Percentiles rank a stretch among this genome's conserved stretches.
These are phyloP conservation scores for Funneliformis mosseae DNA, from an alignment of 192 early-diverging fungal species.

Conservation along the genomic window DNA sequence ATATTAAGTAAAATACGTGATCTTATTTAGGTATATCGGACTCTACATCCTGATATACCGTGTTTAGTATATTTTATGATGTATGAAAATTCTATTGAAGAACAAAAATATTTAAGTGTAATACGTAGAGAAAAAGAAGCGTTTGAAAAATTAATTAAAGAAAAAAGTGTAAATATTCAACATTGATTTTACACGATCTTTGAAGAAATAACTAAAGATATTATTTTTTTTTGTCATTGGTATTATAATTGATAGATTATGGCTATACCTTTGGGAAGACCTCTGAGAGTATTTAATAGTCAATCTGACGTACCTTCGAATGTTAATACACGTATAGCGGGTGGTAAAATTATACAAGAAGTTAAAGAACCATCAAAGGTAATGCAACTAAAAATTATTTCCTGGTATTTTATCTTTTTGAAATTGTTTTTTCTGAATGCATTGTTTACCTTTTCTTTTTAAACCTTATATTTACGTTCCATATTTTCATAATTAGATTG, in stretches of 20 bases:
- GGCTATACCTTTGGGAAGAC: conserved; percentile 72
- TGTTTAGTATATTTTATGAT: conserved; percentile 89
- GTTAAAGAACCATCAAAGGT: conserved; percentile 18
- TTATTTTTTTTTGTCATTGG: background rate
- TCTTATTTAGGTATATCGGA: conserved; percentile 56
- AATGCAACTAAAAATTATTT: background rate
- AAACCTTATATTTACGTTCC: conserved; percentile 6
- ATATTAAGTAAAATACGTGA: background rate
- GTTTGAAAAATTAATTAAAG: conserved; percentile 88
- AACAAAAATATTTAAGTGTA: conserved; percentile 83
- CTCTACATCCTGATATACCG: conserved; percentile 50
- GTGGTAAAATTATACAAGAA: conserved; percentile 48
- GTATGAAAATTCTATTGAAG: conserved; percentile 94
- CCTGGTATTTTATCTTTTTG: background rate
- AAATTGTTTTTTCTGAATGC: background rate
- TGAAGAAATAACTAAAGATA: too few species aligned
- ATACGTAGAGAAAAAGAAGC: conserved; percentile 90
- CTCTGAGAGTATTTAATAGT: background rate
- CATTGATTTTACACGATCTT: background rate
- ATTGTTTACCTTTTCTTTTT: background rate
- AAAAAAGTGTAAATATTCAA: conserved; percentile 69
- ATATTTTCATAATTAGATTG: conserved; percentile 43
- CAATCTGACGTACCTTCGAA: conserved; percentile 34
- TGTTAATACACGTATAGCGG: conserved; percentile 65
- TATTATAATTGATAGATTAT: conserved; percentile 56